phyloP scores from a whole-genome alignment of 768 basidiomycete genomes.

The Pleurotus sapidus region DNA sequence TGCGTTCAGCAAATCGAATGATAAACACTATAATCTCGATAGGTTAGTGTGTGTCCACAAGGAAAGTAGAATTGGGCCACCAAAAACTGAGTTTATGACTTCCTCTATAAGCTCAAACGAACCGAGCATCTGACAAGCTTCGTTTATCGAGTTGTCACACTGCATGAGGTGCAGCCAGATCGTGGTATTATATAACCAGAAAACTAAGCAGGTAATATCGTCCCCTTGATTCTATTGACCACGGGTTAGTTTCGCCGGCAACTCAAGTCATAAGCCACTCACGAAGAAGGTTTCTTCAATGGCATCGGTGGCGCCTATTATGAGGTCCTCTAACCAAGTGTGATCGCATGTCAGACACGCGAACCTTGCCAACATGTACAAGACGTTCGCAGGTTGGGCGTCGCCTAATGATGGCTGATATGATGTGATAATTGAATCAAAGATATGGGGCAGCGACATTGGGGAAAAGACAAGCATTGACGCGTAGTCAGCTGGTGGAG shows the following conservation, averaged over 20 bases:
- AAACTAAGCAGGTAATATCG: conserved; percentile 81
- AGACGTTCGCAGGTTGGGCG: conserved; percentile 83
- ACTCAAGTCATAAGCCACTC: conserved; percentile 27
- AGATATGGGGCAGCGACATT: conserved; percentile 68
- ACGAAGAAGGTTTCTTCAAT: conserved; percentile 94
- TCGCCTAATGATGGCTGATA: conserved; percentile 71
- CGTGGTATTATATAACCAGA: conserved; percentile 94
- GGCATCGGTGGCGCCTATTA: conserved; percentile 86
- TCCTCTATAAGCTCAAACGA: conserved; percentile 88
- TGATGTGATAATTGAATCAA: conserved; percentile 78
- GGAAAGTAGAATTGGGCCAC: conserved; percentile 35
- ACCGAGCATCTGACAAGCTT: conserved; percentile 79
- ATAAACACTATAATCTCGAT: conserved; percentile 70
- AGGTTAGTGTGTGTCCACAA: background rate
- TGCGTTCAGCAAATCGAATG: conserved; percentile 87
- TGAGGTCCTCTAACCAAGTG: conserved; percentile 89
- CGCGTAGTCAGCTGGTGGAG: conserved; percentile 71
- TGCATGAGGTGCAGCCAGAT: conserved; percentile 89
- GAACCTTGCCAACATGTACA: conserved; percentile 90
- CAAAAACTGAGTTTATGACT: conserved; percentile 92
- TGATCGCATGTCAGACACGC: conserved; percentile 91
- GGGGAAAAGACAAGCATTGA: conserved; percentile 95
- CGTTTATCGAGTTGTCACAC: conserved; percentile 76
- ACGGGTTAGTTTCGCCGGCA: conserved; percentile 8
- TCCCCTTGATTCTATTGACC: conserved; percentile 68